Evolutionary conservation across 2,329 filamentous ascomycete species (phyloP), one percentile per base, ranked within the genome.

Genomic region (Exserohilum rostratum): DNA sequence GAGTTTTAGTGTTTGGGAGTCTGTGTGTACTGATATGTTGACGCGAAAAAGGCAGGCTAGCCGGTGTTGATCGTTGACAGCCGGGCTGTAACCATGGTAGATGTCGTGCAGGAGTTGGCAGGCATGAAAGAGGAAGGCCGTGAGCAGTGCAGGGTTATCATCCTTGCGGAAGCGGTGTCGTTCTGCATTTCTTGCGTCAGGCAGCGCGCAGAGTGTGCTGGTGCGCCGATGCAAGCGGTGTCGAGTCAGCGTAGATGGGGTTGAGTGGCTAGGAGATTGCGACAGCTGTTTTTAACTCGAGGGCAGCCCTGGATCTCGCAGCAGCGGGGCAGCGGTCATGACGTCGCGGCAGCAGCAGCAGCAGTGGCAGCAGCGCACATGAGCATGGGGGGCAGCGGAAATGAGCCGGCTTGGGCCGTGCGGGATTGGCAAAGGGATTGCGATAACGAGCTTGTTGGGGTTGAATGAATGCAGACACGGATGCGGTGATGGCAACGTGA

Each of bases 31-130:
- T 15, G 18, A 25, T 31, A 25, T 35, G 15, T 31, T 38, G 46
- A 35, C 45, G 40, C 30, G 29, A 17, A 13, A 46, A 43, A 25
- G 22, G 35, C 25, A 37, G 35, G 44, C 35, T 35, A 46, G 13
- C 15, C 27, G 27, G 11, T 29, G 22, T 18, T 31, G 29, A 25
- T 4, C 27, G 9, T 34, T 38, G 43, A 25, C 37, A 48, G 22
- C 22, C 17, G 43, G 42, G 17, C 22, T 39, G 22, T 50, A 54
- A n/a, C 50, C 50, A 57, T 49, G 42, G 43, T 55, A 51, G 46
- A 55, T 58, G 55, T 58, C 51, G 46, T 51, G 55, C 55, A 58
- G 55, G 46, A 54, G 35, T 37, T 33, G 34, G 25, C 9, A 49
- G 50, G 40, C n/a, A 37, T 57, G 43, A 50, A 44, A 30, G 30